Conservation (phyloP, 2,329 filamentous ascomycete genomes). For the Curvularia sp. region DNA sequence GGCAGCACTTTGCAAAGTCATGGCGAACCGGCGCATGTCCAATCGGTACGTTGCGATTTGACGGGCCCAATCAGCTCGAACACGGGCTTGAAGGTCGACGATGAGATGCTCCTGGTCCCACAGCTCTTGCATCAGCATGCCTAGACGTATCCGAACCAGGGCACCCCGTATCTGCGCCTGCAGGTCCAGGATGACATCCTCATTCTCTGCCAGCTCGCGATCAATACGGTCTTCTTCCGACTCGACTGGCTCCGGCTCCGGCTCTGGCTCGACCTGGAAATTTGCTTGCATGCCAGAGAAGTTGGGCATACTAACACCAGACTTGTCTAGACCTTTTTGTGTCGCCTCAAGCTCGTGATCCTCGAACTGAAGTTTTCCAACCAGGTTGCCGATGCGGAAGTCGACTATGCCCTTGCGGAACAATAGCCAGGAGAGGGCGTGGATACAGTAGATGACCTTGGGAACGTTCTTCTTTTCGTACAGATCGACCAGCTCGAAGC, state of each 20-base stretch:
- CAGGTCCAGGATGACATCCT: constrained; percentile 74
- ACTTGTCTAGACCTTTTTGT: constrained; percentile 95
- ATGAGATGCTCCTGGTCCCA: constrained; percentile 85
- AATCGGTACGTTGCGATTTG: constrained; percentile 83
- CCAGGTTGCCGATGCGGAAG: constrained; percentile 94
- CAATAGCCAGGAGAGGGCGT: constrained; percentile 95
- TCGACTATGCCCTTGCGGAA: constrained; percentile 93
- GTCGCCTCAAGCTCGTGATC: constrained; percentile 97
- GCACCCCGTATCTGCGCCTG: constrained; percentile 89
- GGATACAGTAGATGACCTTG: constrained; percentile 98
- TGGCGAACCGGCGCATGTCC: constrained; percentile 81
- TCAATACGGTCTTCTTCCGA: constrained; percentile 89
- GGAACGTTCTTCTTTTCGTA: constrained; percentile 99
- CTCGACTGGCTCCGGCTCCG: constrained; percentile 76
- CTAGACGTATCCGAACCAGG: constrained; percentile 75
- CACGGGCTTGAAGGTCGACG: constrained; percentile 81
- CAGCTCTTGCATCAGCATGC: constrained; percentile 82
- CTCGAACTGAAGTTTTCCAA: constrained; percentile 95
- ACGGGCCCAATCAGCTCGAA: constrained; percentile 85
- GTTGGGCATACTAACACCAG: constrained; percentile 94
- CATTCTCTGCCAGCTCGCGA: constrained; percentile 79
- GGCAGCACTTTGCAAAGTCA: constrained; percentile 77
- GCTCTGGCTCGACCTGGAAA: constrained; percentile 86
- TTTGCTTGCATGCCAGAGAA: constrained; percentile 97
- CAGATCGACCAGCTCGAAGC: constrained; percentile 94